Base-by-base conservation (phyloP, 2,329 filamentous ascomycete species). In the Cladophialophora bantiana region DNA sequence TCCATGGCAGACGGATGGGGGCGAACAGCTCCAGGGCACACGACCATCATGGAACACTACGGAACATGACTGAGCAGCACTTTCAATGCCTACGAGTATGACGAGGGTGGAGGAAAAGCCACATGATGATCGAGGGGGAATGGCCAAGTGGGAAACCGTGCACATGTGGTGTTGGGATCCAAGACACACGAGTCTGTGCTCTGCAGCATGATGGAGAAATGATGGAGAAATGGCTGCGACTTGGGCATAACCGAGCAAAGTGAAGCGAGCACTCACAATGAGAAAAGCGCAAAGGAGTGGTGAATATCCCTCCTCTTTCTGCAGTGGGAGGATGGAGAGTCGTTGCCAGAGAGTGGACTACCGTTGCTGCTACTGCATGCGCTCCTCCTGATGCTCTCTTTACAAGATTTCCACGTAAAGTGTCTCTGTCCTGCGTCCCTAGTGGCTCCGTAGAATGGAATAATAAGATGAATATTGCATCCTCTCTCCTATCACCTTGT, bases 151-250 rank as follows among this genome's bases (percentile, higher is more conserved):
- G 26, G 26, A 26, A 26, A 26, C 26, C 26, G 3, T 26, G 26
- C 26, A 26, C 55, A 58, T 62, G 62, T 68, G 66, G 59, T 55
- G 34, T 61, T 26, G 26, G 26, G 26, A 26, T 26, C 26, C 26
- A 26, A 26, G 54, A 65, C 66, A 55, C 66, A 62, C 66, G 42
- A 63, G 66, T 68, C 66, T 65, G 62, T 65, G 63, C 66, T 65
- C 20, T 58, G 65, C 52, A 65, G 45, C 35, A 15, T n/a, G 7
- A 34, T 36, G 18, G 35, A 42, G 36, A 36, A 35, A 26, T 26
- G 26, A 26, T 26, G 26, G 26, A 26, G 26, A 26, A n/a, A 45
- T 38, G 38, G 62, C 26, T 59, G 62, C 62, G 42, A 15, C 35
- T 32, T 10, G 15, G 32, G 50, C 50, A 56, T 55, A 48, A 32